Evolutionary conservation across 2,329 filamentous ascomycete species (phyloP), one percentile per base, ranked within the genome.

Genomic region (Penicillium decumbens): DNA sequence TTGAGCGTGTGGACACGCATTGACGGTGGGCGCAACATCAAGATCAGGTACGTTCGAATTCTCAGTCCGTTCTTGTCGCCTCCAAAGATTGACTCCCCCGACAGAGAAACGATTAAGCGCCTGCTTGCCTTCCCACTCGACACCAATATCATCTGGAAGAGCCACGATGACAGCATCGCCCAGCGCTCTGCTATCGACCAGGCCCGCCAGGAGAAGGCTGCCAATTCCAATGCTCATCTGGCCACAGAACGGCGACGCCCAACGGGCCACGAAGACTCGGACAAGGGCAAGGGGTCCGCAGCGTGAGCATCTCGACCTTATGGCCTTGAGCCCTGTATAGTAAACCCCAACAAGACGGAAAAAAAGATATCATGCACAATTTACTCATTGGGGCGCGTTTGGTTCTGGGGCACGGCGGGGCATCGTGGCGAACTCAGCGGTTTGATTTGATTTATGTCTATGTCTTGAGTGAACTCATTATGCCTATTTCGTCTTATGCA

Each of bases 1-100:
- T 80, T 98, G 70, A 96, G 90, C 74, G 90, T 98, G 67, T 98
- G 93, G 93, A 95, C 91, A 47, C 88, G 90, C 70, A 93, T 89
- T 63, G 89, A 95, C 65, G 92, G 90, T 39, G 89, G 90, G 55
- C 85, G 89, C 64, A 95, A 96, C 71, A 87, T 97, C 62, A 96
- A 95, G 77, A 95, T 98, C 65, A 85, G 92, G 87, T 95, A 81
- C 61, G 83, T 27, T 8, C 9, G 12, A 8, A 13, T n/a, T n/a
- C 1, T 40, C 12, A n/a, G 3, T 8, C 7, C 15, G 9, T 24
- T 7, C 4, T 25, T 6, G 7, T 24, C 2, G 38, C 9, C 5
- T 35, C 10, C 29, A 4, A 9, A 27, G 20, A 55, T 67, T 70
- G 50, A 65, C 41, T 12, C 28, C 2, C 20, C 39, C 4, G 1